Percentiles rank a stretch among this genome's conserved stretches.
phyloP scores from a whole-genome alignment of 495 filamentous ascomycete genomes.

The Xylaria bambusicola region DNA sequence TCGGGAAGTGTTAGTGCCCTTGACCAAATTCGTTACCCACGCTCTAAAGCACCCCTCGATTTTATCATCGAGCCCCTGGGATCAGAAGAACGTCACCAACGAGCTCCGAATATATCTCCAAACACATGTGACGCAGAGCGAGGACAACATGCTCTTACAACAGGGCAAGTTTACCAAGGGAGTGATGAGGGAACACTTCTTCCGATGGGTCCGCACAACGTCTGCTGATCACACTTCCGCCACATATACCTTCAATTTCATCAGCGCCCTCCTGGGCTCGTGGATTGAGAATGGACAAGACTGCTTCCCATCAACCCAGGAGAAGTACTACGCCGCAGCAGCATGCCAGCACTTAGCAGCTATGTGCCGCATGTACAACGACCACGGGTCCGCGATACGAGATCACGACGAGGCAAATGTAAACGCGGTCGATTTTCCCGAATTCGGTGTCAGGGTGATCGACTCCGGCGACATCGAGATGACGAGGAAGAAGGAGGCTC shows the following conservation, averaged over 20 bases:
- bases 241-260: not conserved
- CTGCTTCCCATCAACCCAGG: slow-evolving; percentile 15
- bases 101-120: slow-evolving; percentile 27
- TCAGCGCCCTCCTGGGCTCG: slow-evolving; percentile 17
- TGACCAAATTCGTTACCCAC: slow-evolving; percentile 2
- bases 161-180: not conserved
- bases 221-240: slow-evolving; percentile 24
- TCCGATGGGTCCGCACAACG: slow-evolving; percentile 35
- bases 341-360: slow-evolving; percentile 35
- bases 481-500: slow-evolving; percentile 17
- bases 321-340: slow-evolving; percentile 29
- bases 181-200: slow-evolving; percentile 8
- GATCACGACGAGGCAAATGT: slow-evolving; percentile 41
- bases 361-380: slow-evolving; percentile 46
- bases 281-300: not conserved
- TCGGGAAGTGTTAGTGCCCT: not conserved
- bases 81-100: not conserved
- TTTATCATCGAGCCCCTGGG: not conserved
- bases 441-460: slow-evolving; percentile 23
- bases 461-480: slow-evolving; percentile 16
- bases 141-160: slow-evolving; percentile 19
- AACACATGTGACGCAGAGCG: slow-evolving; percentile 24
- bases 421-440: slow-evolving; percentile 44
- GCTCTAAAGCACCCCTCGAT: slow-evolving; percentile 11
- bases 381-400: slow-evolving; percentile 34